Evolutionary conservation across 2,329 filamentous ascomycete species (phyloP).

Genomic region (Claviceps fusiformis): DNA sequence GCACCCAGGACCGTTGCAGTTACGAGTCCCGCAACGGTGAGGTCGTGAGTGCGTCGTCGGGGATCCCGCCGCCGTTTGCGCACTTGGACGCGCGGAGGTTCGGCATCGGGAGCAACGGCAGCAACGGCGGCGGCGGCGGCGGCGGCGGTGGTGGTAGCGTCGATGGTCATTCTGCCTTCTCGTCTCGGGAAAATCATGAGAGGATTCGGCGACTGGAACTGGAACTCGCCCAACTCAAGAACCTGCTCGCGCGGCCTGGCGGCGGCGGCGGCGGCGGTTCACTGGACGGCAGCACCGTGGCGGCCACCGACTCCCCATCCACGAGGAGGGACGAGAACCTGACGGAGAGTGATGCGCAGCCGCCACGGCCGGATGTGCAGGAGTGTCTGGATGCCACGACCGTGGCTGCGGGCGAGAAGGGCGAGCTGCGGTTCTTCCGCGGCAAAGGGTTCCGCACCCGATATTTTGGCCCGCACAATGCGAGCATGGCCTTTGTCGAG

Average conservation of each 20-base stretch:
- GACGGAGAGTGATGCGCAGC: constrained; percentile 18
- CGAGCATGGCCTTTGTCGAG: constrained; percentile 46
- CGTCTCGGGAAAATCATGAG: constrained; percentile 36
- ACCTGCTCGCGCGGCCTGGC: constrained; percentile 31
- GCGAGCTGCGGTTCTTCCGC: constrained; percentile 43
- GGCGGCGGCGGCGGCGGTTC: constrained; percentile 20
- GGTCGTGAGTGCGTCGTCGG: constrained; percentile 32
- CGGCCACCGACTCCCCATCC: constrained; percentile 28
- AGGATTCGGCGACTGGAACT: constrained; percentile 45
- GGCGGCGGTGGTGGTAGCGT: constrained; percentile 15
- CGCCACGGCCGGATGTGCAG: constrained; percentile 22
- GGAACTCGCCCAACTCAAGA: constrained; percentile 44
- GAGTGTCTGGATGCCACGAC: constrained; percentile 27
- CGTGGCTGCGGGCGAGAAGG: constrained; percentile 28
- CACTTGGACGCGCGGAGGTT: constrained; percentile 27
- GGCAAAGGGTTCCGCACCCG: constrained; percentile 46
- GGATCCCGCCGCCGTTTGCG: constrained; percentile 29
- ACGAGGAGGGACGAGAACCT: constrained; percentile 29
- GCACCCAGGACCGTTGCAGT: constrained; percentile 44
- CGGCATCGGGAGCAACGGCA: constrained; percentile 13
- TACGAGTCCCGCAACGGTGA: constrained; percentile 44
- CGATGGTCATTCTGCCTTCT: constrained; percentile 16
- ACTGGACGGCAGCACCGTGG: constrained; percentile 38
- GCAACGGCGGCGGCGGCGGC: constrained; percentile 11
- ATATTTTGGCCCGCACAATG: constrained; percentile 47